Conservation (phyloP, 345 rosid species). For the Eutrema heterophyllum region DNA sequence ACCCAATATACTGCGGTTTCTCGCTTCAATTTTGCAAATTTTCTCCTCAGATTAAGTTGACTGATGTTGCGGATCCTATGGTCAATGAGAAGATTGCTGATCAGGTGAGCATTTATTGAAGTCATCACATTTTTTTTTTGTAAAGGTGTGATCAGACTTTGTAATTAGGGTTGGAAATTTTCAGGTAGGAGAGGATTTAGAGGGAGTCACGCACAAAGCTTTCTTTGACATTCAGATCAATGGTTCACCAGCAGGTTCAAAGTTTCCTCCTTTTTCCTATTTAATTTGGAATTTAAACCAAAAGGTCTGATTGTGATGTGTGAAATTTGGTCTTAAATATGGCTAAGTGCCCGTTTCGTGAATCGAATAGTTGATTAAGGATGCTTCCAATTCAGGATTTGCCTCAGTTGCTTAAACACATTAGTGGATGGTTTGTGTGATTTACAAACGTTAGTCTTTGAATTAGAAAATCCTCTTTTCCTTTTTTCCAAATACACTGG, state of each 20-base stretch:
- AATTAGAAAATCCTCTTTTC: background rate
- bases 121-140: background rate
- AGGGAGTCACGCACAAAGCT: conserved; percentile 74
- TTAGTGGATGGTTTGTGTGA: background rate
- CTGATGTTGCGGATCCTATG: conserved; percentile 42
- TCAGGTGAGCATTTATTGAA: conserved; percentile 32
- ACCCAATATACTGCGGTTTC: background rate
- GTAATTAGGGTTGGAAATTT: background rate
- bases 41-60: conserved; percentile 45
- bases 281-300: background rate
- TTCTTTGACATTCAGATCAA: conserved; percentile 83
- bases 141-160: background rate
- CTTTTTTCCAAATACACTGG: background rate
- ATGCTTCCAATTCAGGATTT: background rate
- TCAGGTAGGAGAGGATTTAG: conserved; percentile 52
- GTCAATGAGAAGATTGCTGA: conserved; percentile 30
- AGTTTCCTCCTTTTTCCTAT: background rate
- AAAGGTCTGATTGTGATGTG: background rate
- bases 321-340: background rate
- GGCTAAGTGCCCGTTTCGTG: background rate
- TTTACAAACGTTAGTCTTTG: background rate
- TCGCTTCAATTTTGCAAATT: background rate
- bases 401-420: background rate
- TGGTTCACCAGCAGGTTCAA: conserved; percentile 71
- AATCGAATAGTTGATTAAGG: background rate